Evolutionary conservation across 73 alveolate genomes (phyloP), one percentile per base, ranked within the genome.

Genomic region (Paraurostyla sp.): DNA sequence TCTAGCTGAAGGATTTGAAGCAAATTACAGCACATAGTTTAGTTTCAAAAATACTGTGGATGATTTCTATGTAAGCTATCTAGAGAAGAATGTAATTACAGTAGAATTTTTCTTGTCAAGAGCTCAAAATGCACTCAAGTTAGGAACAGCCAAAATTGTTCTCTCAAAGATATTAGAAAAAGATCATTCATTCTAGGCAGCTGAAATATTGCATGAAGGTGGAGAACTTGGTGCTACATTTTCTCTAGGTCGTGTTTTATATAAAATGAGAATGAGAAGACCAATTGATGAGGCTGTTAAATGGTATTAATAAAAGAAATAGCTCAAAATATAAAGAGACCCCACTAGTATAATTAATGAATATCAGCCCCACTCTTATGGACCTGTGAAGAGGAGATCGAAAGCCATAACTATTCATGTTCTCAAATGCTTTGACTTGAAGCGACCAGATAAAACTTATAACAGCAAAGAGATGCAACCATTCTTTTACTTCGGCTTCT

Each of bases 221-320:
- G 89, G 89, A 15, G 69, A 54, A 30, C 18, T 48, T 27, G 78
- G 89, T 15, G 27, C 80, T 32, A 50, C 76, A 30, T 78, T 51
- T 23, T 20, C 49, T 32, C 32, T 95, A 27, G 98, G 98, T 20
- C 49, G 56, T 27, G 62, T 92, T 9, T 80, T 83, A 32, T 97
- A 87, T 91, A 97, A 97, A 92, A 91, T 96, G 93, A 92, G 99
- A 87, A 97, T 96, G 99, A 89, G 99, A 90, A 93, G 94, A 54
- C 97, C 99, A 11, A 81, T 97, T 30, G 69, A 78, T 40, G 98
- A 97, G 87, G 95, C 97, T 0, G 83, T 97, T 23, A 96, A 97
- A 80, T 83, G 94, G 93, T 96, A 89, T 86, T 84, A 87, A 59
- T 98, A 95, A 52, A 95, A 93, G 83, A 94, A 88, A 65, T 93